Base-by-base conservation (phyloP, 2,329 filamentous ascomycete genomes). In the Penicillium sp. region DNA sequence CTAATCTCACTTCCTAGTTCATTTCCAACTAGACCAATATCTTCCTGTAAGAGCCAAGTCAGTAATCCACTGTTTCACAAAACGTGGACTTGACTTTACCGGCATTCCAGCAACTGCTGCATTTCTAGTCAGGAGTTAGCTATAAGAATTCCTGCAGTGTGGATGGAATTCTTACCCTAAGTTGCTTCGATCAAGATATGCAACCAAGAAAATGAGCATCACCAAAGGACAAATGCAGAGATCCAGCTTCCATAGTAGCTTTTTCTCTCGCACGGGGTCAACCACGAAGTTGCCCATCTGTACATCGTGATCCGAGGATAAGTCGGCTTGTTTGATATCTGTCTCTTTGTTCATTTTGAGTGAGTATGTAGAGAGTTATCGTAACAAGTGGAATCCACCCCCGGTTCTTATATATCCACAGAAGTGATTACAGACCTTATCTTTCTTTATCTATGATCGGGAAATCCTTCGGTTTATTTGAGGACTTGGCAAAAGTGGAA, bases 131-230 rank as follows among this genome's bases (percentile, higher is more conserved):
- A 48, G 4, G 23, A 19, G 31, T 60, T 41, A 58, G 41, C 29
- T 19, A 49, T 19, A 8, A 3, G 13, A 40, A 40, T 4, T 2
- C 8, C 29, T 43, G 7, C 17, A 15, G 6, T 10, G 37, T 51
- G 12, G 13, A 13, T 35, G 7, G 4, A 13, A 6, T 48, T 71
- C 75, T 60, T 78, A 80, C 45, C 75, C 74, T 52, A 81, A 78
- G 59, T 80, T 81, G 50, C 71, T 72, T 51, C 81, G 75, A 69
- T 84, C 82, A 37, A 82, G 71, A 65, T 78, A 81, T 56, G 75
- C 79, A 7, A 75, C 74, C 21, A 84, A 65, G 58, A 81, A 84
- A 29, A 83, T 73, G 45, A 80, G 66, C 73, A 80, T 81, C 49
- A 82, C 76, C 56, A 81, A 74, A 0, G 77, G 77, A 7, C 74